Percentiles rank a stretch among this genome's conserved stretches.
Conservation (phyloP, 2,329 filamentous ascomycete genomes). For the Plectosphaerella cucumerina region DNA sequence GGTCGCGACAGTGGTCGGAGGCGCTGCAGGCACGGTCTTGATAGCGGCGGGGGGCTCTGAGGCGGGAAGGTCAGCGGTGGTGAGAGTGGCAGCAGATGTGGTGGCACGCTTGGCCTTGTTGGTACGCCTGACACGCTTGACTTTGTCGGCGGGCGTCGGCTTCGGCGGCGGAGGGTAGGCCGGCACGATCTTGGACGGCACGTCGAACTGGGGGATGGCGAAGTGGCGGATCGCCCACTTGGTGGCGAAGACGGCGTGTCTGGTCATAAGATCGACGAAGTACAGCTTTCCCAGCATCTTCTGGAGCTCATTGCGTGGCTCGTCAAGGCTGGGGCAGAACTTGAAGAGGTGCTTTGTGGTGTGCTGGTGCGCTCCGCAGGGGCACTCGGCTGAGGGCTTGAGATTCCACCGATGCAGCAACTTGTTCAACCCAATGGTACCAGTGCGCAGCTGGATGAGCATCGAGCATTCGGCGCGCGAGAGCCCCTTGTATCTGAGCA, state of each 20-base stretch:
- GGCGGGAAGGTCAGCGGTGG: too few species aligned
- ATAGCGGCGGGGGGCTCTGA: too few species aligned
- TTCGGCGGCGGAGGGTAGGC: too few species aligned
- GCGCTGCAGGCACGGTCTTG: too few species aligned
- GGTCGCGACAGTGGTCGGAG: too few species aligned
- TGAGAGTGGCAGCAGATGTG: too few species aligned
- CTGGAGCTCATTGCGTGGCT: neutral
- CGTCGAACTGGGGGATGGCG: neutral
- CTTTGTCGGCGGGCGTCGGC: too few species aligned
- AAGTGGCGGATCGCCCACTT: slow-evolving; percentile 1
- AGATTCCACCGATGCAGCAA: neutral
- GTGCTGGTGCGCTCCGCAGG: neutral
- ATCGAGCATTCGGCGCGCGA: slow-evolving; percentile 1
- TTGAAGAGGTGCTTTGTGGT: neutral
- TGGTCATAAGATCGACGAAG: neutral
- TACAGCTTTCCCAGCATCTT: neutral
- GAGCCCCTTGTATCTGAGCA: neutral
- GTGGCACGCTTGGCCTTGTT: too few species aligned
- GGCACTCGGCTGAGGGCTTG: neutral
- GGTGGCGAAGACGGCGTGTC: neutral
- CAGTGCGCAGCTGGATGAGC: slow-evolving; percentile 1
- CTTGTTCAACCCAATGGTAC: neutral
- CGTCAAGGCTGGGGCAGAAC: neutral
- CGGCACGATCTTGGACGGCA: too few species aligned
- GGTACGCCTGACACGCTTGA: too few species aligned